Evolutionary conservation across 768 basidiomycete genomes (phyloP), one percentile per base, ranked within the genome.

Genomic region (Amanita pseudoporphyria): DNA sequence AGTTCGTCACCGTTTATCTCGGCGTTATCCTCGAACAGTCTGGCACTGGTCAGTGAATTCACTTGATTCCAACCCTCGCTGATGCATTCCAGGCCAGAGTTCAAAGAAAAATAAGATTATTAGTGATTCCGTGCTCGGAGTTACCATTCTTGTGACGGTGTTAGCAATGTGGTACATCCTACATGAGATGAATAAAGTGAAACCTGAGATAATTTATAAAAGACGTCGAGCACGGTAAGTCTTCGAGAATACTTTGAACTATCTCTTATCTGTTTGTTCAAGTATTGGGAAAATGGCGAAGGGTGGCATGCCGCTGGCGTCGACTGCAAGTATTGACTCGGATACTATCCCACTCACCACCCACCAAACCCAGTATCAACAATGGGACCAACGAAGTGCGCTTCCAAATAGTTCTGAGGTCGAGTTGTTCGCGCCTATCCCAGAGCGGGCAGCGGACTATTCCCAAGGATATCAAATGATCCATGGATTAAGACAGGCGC

Each of bases 1-100:
- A 96, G 63, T 84, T 96, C 57, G 77, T 91, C 56, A 88, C 86
- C 6, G 93, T 96, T 10, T 96, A 96, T 60, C 75, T 94, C 13
- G 92, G 92, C 31, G 89, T 88, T 26, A 71, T 87, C 24, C 62
- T 89, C n/a, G 78, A 84, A 54, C 67, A 76, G 48, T 69, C 73
- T 3, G 64, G 56, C 5, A 66, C 58, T 18, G 72, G 70, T 68
- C 6, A 22, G 62, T 38, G n/a, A 16, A 13, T 24, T 21, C n/a
- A n/a, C 10, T 38, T 9, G 32, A 33, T 37, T 36, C 26, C 6
- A 32, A n/a, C 47, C 10, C 40, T 12, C 18, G 6, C 31, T 54
- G 21, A 13, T 35, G 22, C 26, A 3, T 6, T 46, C 39, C 46
- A 72, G 69, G 71, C 14, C 59, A 54, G 16, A 66, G 64, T 35